These are phyloP conservation scores for Leptographium lundbergii DNA, from an alignment of 2,329 filamentous ascomycete species.

Conservation along the genomic window DNA sequence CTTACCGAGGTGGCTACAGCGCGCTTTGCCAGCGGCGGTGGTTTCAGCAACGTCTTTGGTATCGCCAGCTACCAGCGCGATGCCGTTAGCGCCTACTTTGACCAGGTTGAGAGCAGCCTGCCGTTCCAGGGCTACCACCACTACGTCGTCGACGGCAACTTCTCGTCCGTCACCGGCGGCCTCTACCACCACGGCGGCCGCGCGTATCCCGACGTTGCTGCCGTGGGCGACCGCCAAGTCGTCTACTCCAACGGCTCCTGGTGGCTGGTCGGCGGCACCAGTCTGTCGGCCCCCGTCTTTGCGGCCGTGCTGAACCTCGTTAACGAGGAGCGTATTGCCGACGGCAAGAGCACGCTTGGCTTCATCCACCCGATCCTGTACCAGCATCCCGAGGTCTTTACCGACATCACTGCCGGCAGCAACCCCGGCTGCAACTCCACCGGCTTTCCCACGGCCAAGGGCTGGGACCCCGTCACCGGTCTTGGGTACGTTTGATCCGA, in stretches of 20 bases:
- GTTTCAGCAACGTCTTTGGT: conserved; percentile 18
- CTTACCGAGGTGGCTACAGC: conserved; percentile 13
- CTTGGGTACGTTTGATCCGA: conserved; percentile 8
- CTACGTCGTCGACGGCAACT: background rate
- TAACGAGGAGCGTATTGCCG: conserved; percentile 44
- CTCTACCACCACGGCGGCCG: conserved; percentile 12
- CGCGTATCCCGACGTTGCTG: conserved; percentile 14
- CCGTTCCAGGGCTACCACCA: conserved; percentile 2
- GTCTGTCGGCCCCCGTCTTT: conserved; percentile 43
- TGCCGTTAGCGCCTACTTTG: conserved; percentile 16
- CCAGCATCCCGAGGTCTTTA: conserved; percentile 17
- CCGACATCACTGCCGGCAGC: conserved; percentile 17
- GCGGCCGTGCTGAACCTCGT: conserved; percentile 45
- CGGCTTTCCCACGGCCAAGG: conserved; percentile 17
- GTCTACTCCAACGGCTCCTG: conserved; percentile 18
- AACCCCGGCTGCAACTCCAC: conserved; percentile 20
- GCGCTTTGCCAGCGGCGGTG: conserved; percentile 24
- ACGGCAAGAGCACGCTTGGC: conserved; percentile 26
- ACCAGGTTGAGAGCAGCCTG: conserved; percentile 8
- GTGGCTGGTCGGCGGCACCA: conserved; percentile 29
- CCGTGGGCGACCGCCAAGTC: conserved; percentile 15
- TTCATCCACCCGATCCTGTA: conserved; percentile 21
- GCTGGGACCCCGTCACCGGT: conserved; percentile 17
- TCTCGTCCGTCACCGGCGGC: conserved; percentile 6
- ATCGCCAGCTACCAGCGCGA: conserved; percentile 27